Base-by-base conservation (phyloP, 352 stramenopile genomes). In the Globisporangium abappressorium region DNA sequence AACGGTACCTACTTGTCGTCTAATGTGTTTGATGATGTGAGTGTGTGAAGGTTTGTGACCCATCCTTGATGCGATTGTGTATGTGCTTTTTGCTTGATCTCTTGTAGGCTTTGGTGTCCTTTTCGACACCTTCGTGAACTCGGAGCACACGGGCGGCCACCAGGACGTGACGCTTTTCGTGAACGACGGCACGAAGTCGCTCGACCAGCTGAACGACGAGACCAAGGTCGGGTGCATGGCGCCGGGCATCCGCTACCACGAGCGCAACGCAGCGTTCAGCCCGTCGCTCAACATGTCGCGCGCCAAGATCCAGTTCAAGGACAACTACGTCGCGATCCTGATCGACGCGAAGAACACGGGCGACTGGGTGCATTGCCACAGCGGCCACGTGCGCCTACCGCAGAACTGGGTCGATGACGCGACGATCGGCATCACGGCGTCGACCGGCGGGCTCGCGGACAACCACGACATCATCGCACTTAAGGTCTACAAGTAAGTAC, bases 51-150 rank as follows among this genome's bases (percentile, higher is more conserved):
- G 15, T 2, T 33, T 68, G 5, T 2, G 46, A 38, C 63, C 56
- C 12, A 62, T 62, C 12, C 56, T 24, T 46, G 20, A 28, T 24
- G n/a, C 11, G 15, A 66, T 5, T 33, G 1, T 71, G 15, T 38
- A 12, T 56, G 3, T 59, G 18, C 7, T 5, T 49, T 49, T 22
- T 22, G 18, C 18, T 51, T 51, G 18, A 46, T 18, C 38, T 22
- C 6, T 9, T 53, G 5, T 49, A 70, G 85, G 87, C 55, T 69
- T 95, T 60, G 87, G 87, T 62, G 69, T 95, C 61, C 66, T 95
- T 26, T 91, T 95, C 65, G 87, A 95, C 69, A 95, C 87, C 68
- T 95, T 94, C 75, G 77, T 92, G 41, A 95, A 95, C 71, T 61
- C 77, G 70, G 87, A 95, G 68, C 84, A 94, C 66, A 65, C 57